Percentiles rank a stretch among this genome's conserved stretches.
These are phyloP conservation scores for Fusarium citri DNA, from an alignment of 2,329 filamentous ascomycete species.

Conservation along the genomic window DNA sequence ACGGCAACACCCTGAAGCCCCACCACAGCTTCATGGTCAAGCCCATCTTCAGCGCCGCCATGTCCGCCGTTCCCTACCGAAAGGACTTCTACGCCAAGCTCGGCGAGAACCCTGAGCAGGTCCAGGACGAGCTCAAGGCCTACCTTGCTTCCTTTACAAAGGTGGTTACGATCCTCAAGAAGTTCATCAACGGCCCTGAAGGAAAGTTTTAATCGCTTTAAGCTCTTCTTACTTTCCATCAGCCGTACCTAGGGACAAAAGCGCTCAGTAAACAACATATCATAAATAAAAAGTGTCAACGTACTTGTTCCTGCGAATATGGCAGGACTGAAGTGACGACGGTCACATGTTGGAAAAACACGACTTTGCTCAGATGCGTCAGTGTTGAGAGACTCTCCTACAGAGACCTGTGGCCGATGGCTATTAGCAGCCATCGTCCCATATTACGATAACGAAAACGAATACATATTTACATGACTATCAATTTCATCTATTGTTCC, in stretches of 20 bases:
- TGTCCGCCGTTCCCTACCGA: constrained; percentile 92
- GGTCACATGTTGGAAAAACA: constrained; percentile 17
- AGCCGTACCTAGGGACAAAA: too few species aligned
- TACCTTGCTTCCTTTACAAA: constrained; percentile 85
- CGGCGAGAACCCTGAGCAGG: constrained; percentile 72
- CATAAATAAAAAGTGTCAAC: constrained; percentile 7
- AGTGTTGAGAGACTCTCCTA: constrained; percentile 11
- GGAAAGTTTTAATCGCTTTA: too few species aligned
- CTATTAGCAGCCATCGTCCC: constrained; percentile 6
- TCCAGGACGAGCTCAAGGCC: constrained; percentile 70
- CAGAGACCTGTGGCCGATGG: constrained; percentile 14
- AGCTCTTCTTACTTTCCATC: too few species aligned
- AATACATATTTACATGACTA: constrained; percentile 25
- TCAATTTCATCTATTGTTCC: background rate
- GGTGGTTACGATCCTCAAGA: constrained; percentile 79
- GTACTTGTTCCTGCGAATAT: constrained; percentile 2
- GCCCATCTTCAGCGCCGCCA: constrained; percentile 91
- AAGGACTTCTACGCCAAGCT: constrained; percentile 94
- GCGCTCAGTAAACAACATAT: too few species aligned
- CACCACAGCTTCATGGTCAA: constrained; percentile 92
- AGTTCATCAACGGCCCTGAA: constrained; percentile 64
- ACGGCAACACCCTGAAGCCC: constrained; percentile 87
- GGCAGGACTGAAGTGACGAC: constrained; percentile 15
- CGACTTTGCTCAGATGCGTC: constrained; percentile 18
- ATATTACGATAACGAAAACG: constrained; percentile 33